phyloP scores from a whole-genome alignment of 2,329 filamentous ascomycete genomes.

The Trichophyton schoenleinii region DNA sequence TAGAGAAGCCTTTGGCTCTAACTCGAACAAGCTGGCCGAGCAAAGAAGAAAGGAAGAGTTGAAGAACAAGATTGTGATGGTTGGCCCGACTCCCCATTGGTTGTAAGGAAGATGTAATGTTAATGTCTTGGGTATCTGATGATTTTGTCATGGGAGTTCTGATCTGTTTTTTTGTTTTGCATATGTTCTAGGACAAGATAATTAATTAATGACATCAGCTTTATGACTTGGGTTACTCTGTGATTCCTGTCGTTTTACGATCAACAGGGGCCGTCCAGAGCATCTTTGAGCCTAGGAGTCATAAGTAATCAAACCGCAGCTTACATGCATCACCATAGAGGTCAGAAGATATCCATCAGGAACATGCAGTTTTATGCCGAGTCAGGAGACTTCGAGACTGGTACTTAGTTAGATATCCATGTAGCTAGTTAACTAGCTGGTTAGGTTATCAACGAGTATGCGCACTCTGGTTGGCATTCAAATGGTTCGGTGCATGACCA shows the following conservation, averaged over 20 bases:
- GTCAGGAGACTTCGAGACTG: background rate
- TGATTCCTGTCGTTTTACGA: background rate
- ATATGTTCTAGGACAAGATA: background rate
- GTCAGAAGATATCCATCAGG: background rate
- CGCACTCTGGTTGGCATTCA: background rate
- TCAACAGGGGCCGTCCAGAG: background rate
- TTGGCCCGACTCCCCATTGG: background rate
- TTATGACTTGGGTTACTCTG: background rate
- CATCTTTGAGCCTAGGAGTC: background rate
- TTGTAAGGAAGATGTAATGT: background rate
- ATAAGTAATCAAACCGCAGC: too few relatives aligned
- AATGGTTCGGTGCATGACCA: background rate
- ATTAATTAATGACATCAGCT: background rate
- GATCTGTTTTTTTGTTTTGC: background rate
- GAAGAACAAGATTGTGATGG: conserved; percentile 4
- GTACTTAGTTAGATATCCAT: background rate
- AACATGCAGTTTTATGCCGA: background rate
- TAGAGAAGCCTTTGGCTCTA: background rate
- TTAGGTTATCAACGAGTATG: background rate
- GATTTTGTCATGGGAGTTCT: background rate
- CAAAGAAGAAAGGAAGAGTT: conserved; percentile 2
- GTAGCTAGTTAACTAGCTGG: background rate
- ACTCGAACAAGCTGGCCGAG: background rate
- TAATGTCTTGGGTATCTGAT: background rate
- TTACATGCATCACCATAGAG: background rate